phyloP scores from a whole-genome alignment of 2,329 filamentous ascomycete species.

The Microsporum ferrugineum region DNA sequence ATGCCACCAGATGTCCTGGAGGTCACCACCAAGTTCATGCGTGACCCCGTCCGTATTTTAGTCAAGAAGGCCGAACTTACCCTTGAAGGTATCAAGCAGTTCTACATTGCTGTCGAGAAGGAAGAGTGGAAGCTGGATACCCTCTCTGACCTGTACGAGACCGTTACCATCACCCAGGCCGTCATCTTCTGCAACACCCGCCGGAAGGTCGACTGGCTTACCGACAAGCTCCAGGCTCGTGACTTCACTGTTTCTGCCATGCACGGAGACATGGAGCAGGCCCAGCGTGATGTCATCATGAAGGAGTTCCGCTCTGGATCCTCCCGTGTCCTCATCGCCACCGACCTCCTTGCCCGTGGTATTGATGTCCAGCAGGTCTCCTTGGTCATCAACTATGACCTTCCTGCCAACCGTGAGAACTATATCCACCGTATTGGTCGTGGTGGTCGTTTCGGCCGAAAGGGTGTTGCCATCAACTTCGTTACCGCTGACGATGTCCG shows the following conservation, averaged over 20 bases:
- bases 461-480: conserved; percentile 99
- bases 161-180: conserved; percentile 96
- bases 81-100: conserved; percentile 99
- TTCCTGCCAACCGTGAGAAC: conserved; percentile 97
- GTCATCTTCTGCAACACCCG: conserved; percentile 99
- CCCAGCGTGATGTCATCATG: conserved; percentile 98
- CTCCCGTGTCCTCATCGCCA: conserved; percentile 90
- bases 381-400: conserved; percentile 96
- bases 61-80: conserved; percentile 99
- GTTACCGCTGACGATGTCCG: conserved; percentile 96
- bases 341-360: conserved; percentile 93
- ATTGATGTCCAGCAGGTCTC: conserved; percentile 99
- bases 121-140: conserved; percentile 99
- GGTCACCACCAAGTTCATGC: conserved; percentile 99
- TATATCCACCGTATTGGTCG: conserved; percentile 98
- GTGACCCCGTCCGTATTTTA: conserved; percentile 93
- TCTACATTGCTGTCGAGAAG: conserved; percentile 99
- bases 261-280: conserved; percentile 99
- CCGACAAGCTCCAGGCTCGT: conserved; percentile 96
- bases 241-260: conserved; percentile 98
- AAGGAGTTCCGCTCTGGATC: conserved; percentile 96
- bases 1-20: conserved; percentile 99
- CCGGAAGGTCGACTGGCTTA: conserved; percentile 99
- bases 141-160: conserved; percentile 97
- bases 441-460: conserved; percentile 88